A percentile compares a stretch with the other conserved stretches of the same genome.
Conservation (phyloP, 225 moss, liverwort and hornwort species). For the Polytrichum commune region DNA sequence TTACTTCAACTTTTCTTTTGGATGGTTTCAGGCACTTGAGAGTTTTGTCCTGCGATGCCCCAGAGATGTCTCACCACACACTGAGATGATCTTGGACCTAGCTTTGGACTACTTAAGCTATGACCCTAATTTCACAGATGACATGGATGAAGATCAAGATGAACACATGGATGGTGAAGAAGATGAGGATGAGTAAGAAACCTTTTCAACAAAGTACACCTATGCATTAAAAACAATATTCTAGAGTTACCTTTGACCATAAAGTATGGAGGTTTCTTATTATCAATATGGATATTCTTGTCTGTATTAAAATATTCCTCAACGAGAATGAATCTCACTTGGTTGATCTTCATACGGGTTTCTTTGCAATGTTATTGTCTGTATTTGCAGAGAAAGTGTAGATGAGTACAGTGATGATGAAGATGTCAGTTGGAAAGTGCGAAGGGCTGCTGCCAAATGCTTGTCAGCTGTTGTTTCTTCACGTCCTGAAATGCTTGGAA, state of each 20-base stretch:
- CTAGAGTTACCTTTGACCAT: too few species aligned
- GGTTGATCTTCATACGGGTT: too few species aligned
- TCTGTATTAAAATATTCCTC: too few species aligned
- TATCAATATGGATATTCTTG: too few species aligned
- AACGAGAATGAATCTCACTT: too few species aligned
- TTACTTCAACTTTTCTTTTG: not conserved
- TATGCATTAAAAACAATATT: too few species aligned
- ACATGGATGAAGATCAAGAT: slow-evolving; percentile 68
- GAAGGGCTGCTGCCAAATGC: slow-evolving; percentile 61
- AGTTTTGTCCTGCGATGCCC: slow-evolving; percentile 66
- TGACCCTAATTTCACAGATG: slow-evolving; percentile 70
- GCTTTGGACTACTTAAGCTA: slow-evolving; percentile 65
- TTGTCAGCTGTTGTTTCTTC: slow-evolving; percentile 64
- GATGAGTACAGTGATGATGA: slow-evolving; percentile 78
- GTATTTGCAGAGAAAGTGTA: slow-evolving; percentile 47
- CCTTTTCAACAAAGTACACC: not conserved
- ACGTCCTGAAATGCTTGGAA: slow-evolving; percentile 57
- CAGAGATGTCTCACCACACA: slow-evolving; percentile 56
- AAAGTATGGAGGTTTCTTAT: too few species aligned
- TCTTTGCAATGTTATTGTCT: not conserved
- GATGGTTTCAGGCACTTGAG: slow-evolving; percentile 47
- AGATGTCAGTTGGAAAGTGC: slow-evolving; percentile 73
- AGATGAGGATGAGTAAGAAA: slow-evolving; percentile 66
- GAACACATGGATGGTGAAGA: slow-evolving; percentile 69
- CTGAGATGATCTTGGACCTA: slow-evolving; percentile 48